A percentile compares a stretch with the other conserved stretches of the same genome.
These are phyloP conservation scores for Coemansia sp. DNA, from an alignment of 192 early-diverging fungal genomes.

Conservation along the genomic window DNA sequence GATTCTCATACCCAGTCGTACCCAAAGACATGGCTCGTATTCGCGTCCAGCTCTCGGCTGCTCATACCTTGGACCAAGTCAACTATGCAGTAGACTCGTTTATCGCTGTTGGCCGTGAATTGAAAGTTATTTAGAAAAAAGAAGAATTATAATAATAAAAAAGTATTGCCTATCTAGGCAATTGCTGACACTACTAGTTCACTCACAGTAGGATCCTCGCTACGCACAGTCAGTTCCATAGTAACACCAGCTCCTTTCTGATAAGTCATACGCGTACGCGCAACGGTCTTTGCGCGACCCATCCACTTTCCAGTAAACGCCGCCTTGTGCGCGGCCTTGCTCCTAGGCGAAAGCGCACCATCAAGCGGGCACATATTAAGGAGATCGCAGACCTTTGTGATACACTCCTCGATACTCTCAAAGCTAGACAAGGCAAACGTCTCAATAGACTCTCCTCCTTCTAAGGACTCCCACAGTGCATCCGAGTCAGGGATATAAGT, in stretches of 20 bases:
- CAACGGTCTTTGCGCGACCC: slow-evolving; percentile 72
- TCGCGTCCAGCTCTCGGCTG: slow-evolving; percentile 59
- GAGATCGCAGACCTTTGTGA: slow-evolving; percentile 62
- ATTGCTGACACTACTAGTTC: slow-evolving; percentile 80
- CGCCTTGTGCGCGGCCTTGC: slow-evolving; percentile 79
- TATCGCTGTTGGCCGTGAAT: slow-evolving; percentile 52
- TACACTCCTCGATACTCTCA: slow-evolving; percentile 45
- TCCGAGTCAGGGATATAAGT: slow-evolving; percentile 79
- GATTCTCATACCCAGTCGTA: slow-evolving; percentile 62
- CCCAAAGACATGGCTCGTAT: slow-evolving; percentile 58
- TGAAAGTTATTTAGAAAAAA: slow-evolving; percentile 24
- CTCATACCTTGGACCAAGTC: slow-evolving; percentile 53
- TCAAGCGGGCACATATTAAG: slow-evolving; percentile 88
- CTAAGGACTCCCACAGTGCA: slow-evolving; percentile 76
- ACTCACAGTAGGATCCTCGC: slow-evolving; percentile 63
- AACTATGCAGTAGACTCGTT: slow-evolving; percentile 57
- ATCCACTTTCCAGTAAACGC: slow-evolving; percentile 84
- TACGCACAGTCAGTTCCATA: slow-evolving; percentile 86
- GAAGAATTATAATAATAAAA: not conserved
- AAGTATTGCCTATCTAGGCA: slow-evolving; percentile 54
- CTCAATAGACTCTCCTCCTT: slow-evolving; percentile 76
- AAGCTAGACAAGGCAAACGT: slow-evolving; percentile 84
- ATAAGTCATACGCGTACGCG: slow-evolving; percentile 86
- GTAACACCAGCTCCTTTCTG: slow-evolving; percentile 82
- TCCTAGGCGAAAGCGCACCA: slow-evolving; percentile 66